These are phyloP conservation scores for Amphichorda felina DNA, from an alignment of 2,329 filamentous ascomycete species.

Conservation along the genomic window DNA sequence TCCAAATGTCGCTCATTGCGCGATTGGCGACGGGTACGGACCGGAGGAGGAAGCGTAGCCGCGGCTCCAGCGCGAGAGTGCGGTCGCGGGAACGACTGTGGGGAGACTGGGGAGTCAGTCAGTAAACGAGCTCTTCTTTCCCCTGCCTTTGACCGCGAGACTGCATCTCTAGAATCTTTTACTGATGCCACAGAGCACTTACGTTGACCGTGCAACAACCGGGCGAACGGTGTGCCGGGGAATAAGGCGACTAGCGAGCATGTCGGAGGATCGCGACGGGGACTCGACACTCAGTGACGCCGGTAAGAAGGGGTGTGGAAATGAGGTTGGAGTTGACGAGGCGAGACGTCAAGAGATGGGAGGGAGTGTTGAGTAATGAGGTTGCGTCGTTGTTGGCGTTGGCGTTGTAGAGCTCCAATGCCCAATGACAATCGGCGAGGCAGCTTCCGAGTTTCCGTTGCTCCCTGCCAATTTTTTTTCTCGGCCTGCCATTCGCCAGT, in stretches of 20 bases:
- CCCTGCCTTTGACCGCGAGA: neutral
- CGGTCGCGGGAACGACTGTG: conserved; percentile 30
- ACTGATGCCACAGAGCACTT: conserved; percentile 15
- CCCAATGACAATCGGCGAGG: neutral
- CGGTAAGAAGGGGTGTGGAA: conserved; percentile 2
- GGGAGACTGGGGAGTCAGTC: conserved; percentile 27
- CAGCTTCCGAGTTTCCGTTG: neutral
- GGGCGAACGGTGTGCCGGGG: conserved; percentile 44
- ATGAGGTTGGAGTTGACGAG: conserved; percentile 1
- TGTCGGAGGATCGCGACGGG: conserved; percentile 22
- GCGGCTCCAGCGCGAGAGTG: conserved; percentile 41
- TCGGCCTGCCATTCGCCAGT: conserved; percentile 1
- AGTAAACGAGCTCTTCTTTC: too few species aligned
- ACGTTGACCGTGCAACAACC: conserved; percentile 41
- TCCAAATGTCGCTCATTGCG: conserved; percentile 1
- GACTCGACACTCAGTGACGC: conserved; percentile 1
- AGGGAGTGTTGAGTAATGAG: neutral
- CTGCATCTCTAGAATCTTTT: neutral
- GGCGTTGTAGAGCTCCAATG: neutral
- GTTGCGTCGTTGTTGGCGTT: neutral
- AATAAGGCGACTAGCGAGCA: conserved; percentile 52
- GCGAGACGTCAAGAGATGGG: neutral
- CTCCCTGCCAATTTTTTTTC: conserved; percentile 3
- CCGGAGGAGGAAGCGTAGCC: conserved; percentile 47
- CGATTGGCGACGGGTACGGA: conserved; percentile 22